phyloP scores from a whole-genome alignment of 2,329 filamentous ascomycete species.

The Diaporthe sp. region DNA sequence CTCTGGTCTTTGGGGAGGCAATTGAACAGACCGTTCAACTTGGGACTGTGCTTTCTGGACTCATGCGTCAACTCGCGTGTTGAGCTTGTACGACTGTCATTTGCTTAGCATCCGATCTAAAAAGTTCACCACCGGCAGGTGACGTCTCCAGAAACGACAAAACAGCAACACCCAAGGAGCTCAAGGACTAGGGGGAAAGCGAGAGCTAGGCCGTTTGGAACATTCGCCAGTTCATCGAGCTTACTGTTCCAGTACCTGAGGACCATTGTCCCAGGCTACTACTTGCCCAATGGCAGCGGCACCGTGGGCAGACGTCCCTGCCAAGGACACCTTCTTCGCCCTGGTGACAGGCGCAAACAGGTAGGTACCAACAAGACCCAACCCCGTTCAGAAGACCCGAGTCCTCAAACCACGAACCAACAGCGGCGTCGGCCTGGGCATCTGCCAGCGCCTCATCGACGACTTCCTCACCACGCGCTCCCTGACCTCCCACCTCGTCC shows the following conservation, averaged over 20 bases:
- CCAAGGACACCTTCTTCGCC: slow-evolving; percentile 67
- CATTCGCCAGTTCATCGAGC: neutral
- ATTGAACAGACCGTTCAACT: neutral
- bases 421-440: slow-evolving; percentile 89
- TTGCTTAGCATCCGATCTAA: neutral
- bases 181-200: neutral
- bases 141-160: neutral
- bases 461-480: slow-evolving; percentile 83
- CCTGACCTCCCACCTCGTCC: slow-evolving; percentile 76
- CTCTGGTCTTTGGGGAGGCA: neutral
- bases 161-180: neutral
- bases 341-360: slow-evolving; percentile 90
- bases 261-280: neutral
- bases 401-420: slow-evolving; percentile 45
- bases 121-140: neutral
- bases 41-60: neutral
- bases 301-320: slow-evolving; percentile 51
- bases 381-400: neutral
- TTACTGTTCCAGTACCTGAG: neutral
- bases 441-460: slow-evolving; percentile 87
- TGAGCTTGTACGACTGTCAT: neutral
- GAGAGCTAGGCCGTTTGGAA: no score
- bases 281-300: slow-evolving; percentile 44
- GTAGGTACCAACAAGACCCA: slow-evolving; percentile 65
- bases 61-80: neutral